Percentiles rank a stretch among this genome's conserved stretches.
Conservation (phyloP, 305 asterid species). For the Fraxinus angustifolia region DNA sequence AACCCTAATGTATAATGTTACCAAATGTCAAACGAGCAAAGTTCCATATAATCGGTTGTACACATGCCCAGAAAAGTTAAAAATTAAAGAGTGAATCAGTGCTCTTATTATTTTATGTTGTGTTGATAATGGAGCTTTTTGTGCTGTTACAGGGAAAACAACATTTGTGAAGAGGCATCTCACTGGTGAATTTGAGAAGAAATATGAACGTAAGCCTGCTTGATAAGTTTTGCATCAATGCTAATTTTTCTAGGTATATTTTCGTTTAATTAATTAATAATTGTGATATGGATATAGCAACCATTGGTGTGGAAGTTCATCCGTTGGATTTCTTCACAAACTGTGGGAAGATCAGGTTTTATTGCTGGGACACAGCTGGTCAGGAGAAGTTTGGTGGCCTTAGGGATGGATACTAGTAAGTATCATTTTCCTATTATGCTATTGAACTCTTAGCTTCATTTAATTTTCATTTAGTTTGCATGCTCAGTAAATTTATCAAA, state of each 20-base stretch:
- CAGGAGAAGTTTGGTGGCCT: slow-evolving; percentile 78
- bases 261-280: neutral
- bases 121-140: neutral
- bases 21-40: neutral
- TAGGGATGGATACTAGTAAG: slow-evolving; percentile 76
- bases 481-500: neutral
- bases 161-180: slow-evolving; percentile 76
- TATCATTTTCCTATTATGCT: slow-evolving; percentile 1
- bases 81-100: neutral
- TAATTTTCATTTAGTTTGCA: neutral
- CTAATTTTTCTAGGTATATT: neutral
- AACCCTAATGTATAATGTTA: neutral
- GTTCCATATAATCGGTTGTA: neutral
- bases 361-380: slow-evolving; percentile 85
- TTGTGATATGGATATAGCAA: slow-evolving; percentile 33
- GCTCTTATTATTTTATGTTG: neutral
- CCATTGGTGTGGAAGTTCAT: slow-evolving; percentile 74
- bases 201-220: slow-evolving; percentile 51
- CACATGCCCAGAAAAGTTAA: neutral
- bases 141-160: slow-evolving; percentile 45
- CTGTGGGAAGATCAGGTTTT: slow-evolving; percentile 64
- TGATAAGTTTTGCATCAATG: neutral
- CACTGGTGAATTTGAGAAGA: slow-evolving; percentile 72
- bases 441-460: neutral
- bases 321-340: slow-evolving; percentile 65